Evolutionary conservation across 495 filamentous ascomycete genomes (phyloP).

Genomic region (Collariella sp.): DNA sequence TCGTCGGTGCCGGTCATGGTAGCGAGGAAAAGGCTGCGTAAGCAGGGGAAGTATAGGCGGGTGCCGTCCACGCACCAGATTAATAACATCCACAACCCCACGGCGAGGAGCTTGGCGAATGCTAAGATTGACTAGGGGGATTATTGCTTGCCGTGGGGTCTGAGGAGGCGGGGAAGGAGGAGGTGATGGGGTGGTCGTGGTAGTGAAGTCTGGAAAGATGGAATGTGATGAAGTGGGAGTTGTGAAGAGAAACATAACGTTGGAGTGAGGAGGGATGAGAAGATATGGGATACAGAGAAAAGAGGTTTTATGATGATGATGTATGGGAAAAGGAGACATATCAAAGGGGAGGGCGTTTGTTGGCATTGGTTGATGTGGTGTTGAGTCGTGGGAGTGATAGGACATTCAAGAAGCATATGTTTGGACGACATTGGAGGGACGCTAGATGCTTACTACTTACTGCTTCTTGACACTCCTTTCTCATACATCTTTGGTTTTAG

Average conservation of each 20-base stretch:
- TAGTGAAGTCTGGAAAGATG: not conserved
- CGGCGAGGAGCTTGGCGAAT: conserved; percentile 52
- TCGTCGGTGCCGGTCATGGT: conserved; percentile 96
- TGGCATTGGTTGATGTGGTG: too few relatives aligned
- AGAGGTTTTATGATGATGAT: too few relatives aligned
- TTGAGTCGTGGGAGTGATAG: too few relatives aligned
- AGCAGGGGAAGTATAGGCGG: conserved; percentile 60
- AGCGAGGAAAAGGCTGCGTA: conserved; percentile 68
- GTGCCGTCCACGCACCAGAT: conserved; percentile 52
- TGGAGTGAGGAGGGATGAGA: too few relatives aligned
- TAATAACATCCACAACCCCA: conserved; percentile 59
- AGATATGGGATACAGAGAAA: too few relatives aligned
- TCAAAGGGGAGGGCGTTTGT: too few relatives aligned
- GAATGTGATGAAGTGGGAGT: too few relatives aligned
- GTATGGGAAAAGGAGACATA: too few relatives aligned
- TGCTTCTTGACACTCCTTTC: not conserved
- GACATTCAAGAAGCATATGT: too few relatives aligned
- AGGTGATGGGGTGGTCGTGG: not conserved
- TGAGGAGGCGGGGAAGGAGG: not conserved
- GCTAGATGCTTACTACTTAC: too few relatives aligned
- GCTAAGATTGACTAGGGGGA: conserved; percentile 59
- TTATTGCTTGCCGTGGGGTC: not conserved
- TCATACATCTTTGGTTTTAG: not conserved
- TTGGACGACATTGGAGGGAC: too few relatives aligned
- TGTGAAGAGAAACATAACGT: too few relatives aligned